These are phyloP conservation scores for Tylopilus sp. DNA, from an alignment of 768 basidiomycete genomes.

Conservation along the genomic window DNA sequence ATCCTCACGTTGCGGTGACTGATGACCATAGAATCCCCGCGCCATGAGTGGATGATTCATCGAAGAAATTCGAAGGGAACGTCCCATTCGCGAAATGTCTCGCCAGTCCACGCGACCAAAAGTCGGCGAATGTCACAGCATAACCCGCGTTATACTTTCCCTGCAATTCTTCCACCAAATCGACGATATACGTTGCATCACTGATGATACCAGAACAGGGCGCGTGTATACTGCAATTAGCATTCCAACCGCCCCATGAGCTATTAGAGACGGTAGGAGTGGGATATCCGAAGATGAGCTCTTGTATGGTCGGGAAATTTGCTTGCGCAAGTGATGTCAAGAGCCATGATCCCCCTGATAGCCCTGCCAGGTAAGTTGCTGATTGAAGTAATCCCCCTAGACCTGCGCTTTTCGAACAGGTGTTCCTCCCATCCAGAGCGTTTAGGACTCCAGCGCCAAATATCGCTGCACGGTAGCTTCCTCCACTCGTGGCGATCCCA, in stretches of 20 bases:
- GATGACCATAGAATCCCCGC: constrained; percentile 34
- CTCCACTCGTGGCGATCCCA: constrained; percentile 53
- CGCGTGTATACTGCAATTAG: constrained; percentile 15
- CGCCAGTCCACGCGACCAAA: constrained; percentile 26
- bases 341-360: constrained; percentile 44
- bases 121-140: constrained; percentile 29
- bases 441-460: constrained; percentile 50
- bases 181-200: too few relatives aligned
- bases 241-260: constrained; percentile 35
- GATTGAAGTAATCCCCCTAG: constrained; percentile 51
- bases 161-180: constrained; percentile 23
- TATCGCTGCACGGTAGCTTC: constrained; percentile 54
- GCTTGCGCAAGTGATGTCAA: constrained; percentile 40
- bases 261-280: constrained; percentile 12
- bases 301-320: constrained; percentile 38
- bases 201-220: constrained; percentile 20
- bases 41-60: constrained; percentile 31
- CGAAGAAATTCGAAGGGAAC: constrained; percentile 27
- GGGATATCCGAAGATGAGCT: constrained; percentile 34
- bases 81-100: constrained; percentile 41
- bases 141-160: constrained; percentile 33
- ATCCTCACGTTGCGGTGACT: constrained; percentile 31
- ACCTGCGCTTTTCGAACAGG: constrained; percentile 38
- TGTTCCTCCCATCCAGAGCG: constrained; percentile 49
- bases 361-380: constrained; percentile 49